These are phyloP conservation scores for Hypomyces rosellus DNA, from an alignment of 2,329 filamentous ascomycete genomes.

Conservation along the genomic window DNA sequence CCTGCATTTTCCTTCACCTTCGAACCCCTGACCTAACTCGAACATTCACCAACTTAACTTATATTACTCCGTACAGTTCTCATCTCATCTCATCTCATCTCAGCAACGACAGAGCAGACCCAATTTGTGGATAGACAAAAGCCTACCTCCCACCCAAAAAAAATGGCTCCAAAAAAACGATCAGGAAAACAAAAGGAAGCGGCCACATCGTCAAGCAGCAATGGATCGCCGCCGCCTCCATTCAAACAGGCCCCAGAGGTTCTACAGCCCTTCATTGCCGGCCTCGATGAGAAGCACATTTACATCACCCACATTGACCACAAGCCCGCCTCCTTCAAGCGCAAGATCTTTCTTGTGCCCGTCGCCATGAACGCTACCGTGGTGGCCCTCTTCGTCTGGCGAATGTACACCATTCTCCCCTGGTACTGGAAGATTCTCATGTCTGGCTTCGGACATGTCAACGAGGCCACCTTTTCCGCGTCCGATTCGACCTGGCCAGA, in stretches of 20 bases:
- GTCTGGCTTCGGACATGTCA: constrained; percentile 59
- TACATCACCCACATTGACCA: constrained; percentile 82
- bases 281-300: constrained; percentile 61
- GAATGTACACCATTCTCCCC: constrained; percentile 61
- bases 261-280: constrained; percentile 59
- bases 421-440: constrained; percentile 65
- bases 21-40: too few species aligned
- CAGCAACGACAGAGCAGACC: too few species aligned
- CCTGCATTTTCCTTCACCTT: too few species aligned
- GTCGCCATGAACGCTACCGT: constrained; percentile 69
- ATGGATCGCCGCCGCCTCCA: constrained; percentile 48
- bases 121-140: too few species aligned
- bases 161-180: constrained; percentile 30
- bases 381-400: constrained; percentile 56
- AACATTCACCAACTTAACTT: too few species aligned
- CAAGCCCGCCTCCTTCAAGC: constrained; percentile 64
- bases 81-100: too few species aligned
- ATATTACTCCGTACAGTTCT: too few species aligned
- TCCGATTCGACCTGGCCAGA: constrained; percentile 49
- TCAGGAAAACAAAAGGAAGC: constrained; percentile 25
- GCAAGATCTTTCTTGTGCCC: constrained; percentile 75
- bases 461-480: constrained; percentile 59
- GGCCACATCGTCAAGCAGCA: constrained; percentile 17
- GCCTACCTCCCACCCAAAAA: not conserved
- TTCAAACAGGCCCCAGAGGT: constrained; percentile 61